Percentiles rank a stretch among this genome's conserved stretches.
Evolutionary conservation across 306 rosid species (phyloP).

Genomic region (Prunus fruticosa): DNA sequence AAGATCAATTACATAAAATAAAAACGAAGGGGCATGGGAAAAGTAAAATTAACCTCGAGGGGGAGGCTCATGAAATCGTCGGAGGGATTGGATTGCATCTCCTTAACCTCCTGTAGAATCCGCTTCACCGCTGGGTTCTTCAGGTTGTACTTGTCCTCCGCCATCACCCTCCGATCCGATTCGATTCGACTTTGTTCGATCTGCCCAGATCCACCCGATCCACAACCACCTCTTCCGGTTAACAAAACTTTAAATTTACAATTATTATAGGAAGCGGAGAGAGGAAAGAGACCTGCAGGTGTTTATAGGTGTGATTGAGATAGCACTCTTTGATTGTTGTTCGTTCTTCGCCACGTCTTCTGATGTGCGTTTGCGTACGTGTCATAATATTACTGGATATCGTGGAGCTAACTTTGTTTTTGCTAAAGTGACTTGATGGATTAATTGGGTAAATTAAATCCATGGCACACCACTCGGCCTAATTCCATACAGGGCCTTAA

Average conservation of each 20-base stretch:
- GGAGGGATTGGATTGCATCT: constrained; percentile 91
- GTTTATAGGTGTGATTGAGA: background rate
- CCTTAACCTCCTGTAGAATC: constrained; percentile 90
- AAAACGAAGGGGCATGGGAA: background rate
- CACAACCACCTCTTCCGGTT: background rate
- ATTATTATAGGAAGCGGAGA: background rate
- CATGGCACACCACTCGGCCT: background rate
- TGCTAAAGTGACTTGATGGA: background rate
- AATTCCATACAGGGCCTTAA: no score
- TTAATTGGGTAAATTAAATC: background rate
- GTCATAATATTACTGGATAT: constrained; percentile 26
- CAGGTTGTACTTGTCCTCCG: constrained; percentile 81
- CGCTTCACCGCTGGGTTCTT: constrained; percentile 94
- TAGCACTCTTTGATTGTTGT: background rate
- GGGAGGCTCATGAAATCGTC: constrained; percentile 97
- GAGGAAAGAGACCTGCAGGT: background rate
- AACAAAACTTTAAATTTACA: background rate
- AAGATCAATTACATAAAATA: background rate
- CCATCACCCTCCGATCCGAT: constrained; percentile 26
- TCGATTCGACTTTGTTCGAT: background rate
- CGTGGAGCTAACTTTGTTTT: background rate
- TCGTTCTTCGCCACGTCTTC: constrained; percentile 32
- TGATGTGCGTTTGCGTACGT: constrained; percentile 5
- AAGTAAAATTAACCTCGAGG: constrained; percentile 61
- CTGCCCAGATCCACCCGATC: background rate